Evolutionary conservation across 352 stramenopile species (phyloP).

Genomic region (Phytopythium cucurbitacearum): DNA sequence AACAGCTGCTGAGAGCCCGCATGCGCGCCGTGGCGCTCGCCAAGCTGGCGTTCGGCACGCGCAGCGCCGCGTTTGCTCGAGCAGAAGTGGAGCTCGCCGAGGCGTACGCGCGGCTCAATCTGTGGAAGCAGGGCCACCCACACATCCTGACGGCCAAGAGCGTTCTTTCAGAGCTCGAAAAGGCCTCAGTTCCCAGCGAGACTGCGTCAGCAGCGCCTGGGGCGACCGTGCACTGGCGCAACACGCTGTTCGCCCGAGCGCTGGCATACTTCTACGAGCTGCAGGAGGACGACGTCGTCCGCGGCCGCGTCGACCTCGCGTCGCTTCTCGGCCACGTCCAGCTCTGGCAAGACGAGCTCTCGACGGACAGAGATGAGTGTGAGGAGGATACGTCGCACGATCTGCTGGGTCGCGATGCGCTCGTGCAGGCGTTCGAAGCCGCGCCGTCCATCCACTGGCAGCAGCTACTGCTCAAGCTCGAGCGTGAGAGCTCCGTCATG

Average conservation of each 20-base stretch:
- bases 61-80: conserved; percentile 29
- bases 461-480: conserved; percentile 45
- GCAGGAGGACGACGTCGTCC: conserved; percentile 14
- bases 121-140: conserved; percentile 66
- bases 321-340: conserved; percentile 8
- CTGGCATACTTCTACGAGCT: conserved; percentile 25
- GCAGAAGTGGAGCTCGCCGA: conserved; percentile 57
- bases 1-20: conserved; percentile 47
- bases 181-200: neutral
- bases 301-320: conserved; percentile 13
- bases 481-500: conserved; percentile 26
- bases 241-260: conserved; percentile 11
- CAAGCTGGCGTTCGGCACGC: conserved; percentile 38
- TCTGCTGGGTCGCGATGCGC: conserved; percentile 8
- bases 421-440: conserved; percentile 21
- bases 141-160: conserved; percentile 32
- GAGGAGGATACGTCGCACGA: conserved; percentile 1
- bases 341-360: conserved; percentile 5
- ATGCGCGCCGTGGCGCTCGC: conserved; percentile 55
- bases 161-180: conserved; percentile 31
- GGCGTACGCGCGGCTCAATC: conserved; percentile 44
- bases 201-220: neutral
- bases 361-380: neutral
- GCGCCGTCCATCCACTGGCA: conserved; percentile 51
- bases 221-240: neutral